Evolutionary conservation across 345 rosid genomes (phyloP), one percentile per base, ranked within the genome.

Genomic region (Garcia nutans): DNA sequence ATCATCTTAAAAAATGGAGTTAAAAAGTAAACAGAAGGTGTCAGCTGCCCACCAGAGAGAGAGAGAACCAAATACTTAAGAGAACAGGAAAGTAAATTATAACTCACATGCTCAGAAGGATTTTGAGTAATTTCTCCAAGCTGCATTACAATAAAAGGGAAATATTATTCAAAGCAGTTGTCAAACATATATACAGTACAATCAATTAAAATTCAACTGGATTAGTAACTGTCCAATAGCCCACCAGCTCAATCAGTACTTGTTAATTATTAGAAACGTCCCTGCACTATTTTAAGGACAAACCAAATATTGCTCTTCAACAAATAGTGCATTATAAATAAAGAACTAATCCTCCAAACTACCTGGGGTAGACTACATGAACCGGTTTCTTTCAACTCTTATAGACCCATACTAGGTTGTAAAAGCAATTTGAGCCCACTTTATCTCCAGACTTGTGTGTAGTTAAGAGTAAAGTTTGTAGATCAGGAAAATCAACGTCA

Each of bases 61-160:
- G 20, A 33, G 5, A 54, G 17, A 52, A 28, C 19, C 41, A 10
- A 31, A 33, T 9, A 11, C 23, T 7, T 20, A 19, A 19, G 57
- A 42, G 22, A 44, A 49, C 45, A 26, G 10, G 58, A 69, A 61
- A 47, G 54, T 10, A 49, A 54, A n/a, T 59, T 47, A 56, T 47
- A 74, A 77, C 90, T 84, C 82, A 87, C 92, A 64, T 72, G 75
- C 68, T 72, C 71, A 49, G 82, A 31, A 63, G 80, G 79, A 76
- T 76, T 49, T 54, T 37, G 68, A 1, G 83, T 76, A 56, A 82
- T 85, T 72, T 85, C 82, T 52, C 23, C 76, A 74, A 88, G 85
- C 90, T 87, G 86, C 75, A 85, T 50, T 50, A 64, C 60, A 79
- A 16, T 13, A 41, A 66, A 42, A 82, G 33, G 33, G 60, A 77